Conservation (phyloP, 331 rosid genomes). For the Spiraea crenata region DNA sequence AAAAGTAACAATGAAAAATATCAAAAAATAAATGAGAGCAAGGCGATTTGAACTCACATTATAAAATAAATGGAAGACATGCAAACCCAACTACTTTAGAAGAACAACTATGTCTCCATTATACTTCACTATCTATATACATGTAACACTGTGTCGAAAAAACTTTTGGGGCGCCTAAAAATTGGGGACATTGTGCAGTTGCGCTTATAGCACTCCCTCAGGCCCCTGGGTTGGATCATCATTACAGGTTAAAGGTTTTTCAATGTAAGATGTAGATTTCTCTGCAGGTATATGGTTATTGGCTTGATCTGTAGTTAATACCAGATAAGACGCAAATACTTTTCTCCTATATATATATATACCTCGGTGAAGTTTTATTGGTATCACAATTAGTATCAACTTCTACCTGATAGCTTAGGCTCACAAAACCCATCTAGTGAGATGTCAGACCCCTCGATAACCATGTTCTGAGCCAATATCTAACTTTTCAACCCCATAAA, state of each 20-base stretch:
- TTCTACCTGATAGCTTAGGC: slow-evolving; percentile 29
- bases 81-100: too few relatives aligned
- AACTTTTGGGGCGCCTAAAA: too few relatives aligned
- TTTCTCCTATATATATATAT: slow-evolving; percentile 46
- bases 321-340: slow-evolving; percentile 26
- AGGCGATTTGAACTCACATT: too few relatives aligned
- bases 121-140: too few relatives aligned
- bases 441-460: slow-evolving; percentile 22
- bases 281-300: slow-evolving; percentile 32
- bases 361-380: slow-evolving; percentile 28
- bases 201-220: too few relatives aligned
- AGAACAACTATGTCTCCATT: too few relatives aligned
- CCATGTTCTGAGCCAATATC: slow-evolving; percentile 36
- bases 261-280: slow-evolving; percentile 34
- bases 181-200: too few relatives aligned
- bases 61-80: too few relatives aligned
- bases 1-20: too few relatives aligned
- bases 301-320: slow-evolving; percentile 27
- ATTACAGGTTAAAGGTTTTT: slow-evolving; percentile 33
- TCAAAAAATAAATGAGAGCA: too few relatives aligned
- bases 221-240: slow-evolving; percentile 36
- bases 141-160: too few relatives aligned
- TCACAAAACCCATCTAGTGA: slow-evolving; percentile 30
- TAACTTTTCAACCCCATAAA: slow-evolving; percentile 41
- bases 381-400: slow-evolving; percentile 27